A percentile compares a stretch with the other conserved stretches of the same genome.
These are phyloP conservation scores for Septoria linicola DNA, from an alignment of 2,329 filamentous ascomycete species.

Conservation along the genomic window DNA sequence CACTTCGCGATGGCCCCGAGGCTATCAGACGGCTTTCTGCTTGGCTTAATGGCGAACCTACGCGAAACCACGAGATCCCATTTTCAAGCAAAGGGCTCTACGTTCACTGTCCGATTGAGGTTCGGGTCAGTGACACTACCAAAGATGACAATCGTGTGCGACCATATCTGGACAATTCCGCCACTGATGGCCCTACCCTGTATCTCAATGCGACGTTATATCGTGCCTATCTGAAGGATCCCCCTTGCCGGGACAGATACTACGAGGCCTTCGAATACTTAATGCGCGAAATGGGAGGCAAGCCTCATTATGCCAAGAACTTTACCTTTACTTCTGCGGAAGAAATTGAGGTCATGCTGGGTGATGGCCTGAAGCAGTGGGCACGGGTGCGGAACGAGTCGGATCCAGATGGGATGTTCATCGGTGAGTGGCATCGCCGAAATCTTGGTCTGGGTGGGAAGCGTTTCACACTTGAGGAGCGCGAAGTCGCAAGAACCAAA, in stretches of 20 bases:
- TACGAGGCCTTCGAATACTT: conserved; percentile 89
- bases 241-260: conserved; percentile 72
- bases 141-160: conserved; percentile 47
- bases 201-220: conserved; percentile 92
- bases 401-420: conserved; percentile 82
- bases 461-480: conserved; percentile 45
- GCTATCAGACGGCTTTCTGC: conserved; percentile 77
- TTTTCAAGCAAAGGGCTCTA: conserved; percentile 77
- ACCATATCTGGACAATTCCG: conserved; percentile 72
- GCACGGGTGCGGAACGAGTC: conserved; percentile 65
- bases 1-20: conserved; percentile 80
- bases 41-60: conserved; percentile 78
- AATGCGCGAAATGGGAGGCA: conserved; percentile 79
- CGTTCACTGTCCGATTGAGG: conserved; percentile 87
- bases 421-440: conserved; percentile 84
- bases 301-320: conserved; percentile 93
- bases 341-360: conserved; percentile 68
- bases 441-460: conserved; percentile 53
- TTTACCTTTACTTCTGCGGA: conserved; percentile 61
- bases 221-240: conserved; percentile 74
- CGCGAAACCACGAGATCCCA: conserved; percentile 66
- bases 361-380: conserved; percentile 65
- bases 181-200: conserved; percentile 66
- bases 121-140: conserved; percentile 75
- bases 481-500: conserved; percentile 37